A percentile compares a stretch with the other conserved stretches of the same genome.
phyloP scores from a whole-genome alignment of 495 filamentous ascomycete species.

The Wilcoxina mikolae region DNA sequence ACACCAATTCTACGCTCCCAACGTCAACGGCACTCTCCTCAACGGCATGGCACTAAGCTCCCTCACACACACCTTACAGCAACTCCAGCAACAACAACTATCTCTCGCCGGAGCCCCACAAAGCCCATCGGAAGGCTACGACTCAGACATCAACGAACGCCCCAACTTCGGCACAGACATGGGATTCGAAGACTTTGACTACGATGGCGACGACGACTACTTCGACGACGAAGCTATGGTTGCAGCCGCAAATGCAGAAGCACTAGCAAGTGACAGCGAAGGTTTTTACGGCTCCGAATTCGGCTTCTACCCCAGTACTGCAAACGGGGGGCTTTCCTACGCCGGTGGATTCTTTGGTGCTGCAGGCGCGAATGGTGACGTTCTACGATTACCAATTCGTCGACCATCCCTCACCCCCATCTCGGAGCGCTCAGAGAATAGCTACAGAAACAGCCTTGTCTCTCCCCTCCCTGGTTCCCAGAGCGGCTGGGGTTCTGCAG shows the following conservation, averaged over 20 bases:
- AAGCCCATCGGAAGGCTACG: constrained; percentile 1
- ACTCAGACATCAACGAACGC: not conserved
- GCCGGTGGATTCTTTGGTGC: constrained; percentile 85
- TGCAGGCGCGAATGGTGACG: constrained; percentile 45
- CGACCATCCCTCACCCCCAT: constrained; percentile 93
- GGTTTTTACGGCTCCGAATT: constrained; percentile 95
- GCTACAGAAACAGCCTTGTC: constrained; percentile 69
- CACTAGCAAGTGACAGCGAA: constrained; percentile 77
- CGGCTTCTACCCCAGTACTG: constrained; percentile 66
- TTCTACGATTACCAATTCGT: constrained; percentile 52
- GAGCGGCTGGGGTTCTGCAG: constrained; percentile 11
- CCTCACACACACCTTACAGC: constrained; percentile 23
- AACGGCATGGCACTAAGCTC: constrained; percentile 19
- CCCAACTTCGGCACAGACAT: constrained; percentile 2
- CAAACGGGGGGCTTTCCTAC: constrained; percentile 19
- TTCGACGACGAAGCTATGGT: constrained; percentile 78
- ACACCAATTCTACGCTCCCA: constrained; percentile 25
- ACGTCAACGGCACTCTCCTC: constrained; percentile 24
- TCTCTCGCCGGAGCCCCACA: constrained; percentile 13
- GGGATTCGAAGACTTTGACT: constrained; percentile 9
- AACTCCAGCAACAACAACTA: constrained; percentile 29
- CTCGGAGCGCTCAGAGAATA: constrained; percentile 90
- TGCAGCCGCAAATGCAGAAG: constrained; percentile 86
- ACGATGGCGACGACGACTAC: constrained; percentile 45
- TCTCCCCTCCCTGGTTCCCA: constrained; percentile 15